Evolutionary conservation across 1,284 basidiomycete species (phyloP).

Genomic region (Sanguinoderma infundibulare): DNA sequence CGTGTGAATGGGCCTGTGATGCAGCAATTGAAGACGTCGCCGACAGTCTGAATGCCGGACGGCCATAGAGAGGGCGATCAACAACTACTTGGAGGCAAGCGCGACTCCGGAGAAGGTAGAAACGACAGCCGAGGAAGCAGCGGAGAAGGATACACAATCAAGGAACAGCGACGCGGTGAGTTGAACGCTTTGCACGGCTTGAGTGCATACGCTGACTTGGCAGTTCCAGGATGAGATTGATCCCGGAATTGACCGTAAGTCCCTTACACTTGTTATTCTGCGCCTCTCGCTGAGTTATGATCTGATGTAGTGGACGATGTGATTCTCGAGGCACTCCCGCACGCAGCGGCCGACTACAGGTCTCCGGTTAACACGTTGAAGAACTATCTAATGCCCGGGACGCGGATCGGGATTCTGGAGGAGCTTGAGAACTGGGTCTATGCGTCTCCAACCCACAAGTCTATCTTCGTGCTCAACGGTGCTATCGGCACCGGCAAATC

Average conservation of each 20-base stretch:
- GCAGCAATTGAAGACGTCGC: neutral
- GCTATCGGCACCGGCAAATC: conserved; percentile 21
- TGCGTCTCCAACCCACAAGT: neutral
- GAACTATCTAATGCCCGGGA: conserved; percentile 17
- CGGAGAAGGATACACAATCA: neutral
- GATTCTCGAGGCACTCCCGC: conserved; percentile 1
- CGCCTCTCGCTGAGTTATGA: no score
- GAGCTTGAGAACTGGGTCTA: conserved; percentile 12
- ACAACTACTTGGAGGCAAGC: neutral
- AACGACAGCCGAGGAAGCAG: no score
- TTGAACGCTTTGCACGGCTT: neutral
- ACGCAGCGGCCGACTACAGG: conserved; percentile 3
- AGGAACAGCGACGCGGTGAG: neutral
- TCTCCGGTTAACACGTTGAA: neutral
- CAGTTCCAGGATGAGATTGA: neutral
- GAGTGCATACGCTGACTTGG: neutral
- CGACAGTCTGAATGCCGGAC: neutral
- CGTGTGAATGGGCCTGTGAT: neutral
- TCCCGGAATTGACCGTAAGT: neutral
- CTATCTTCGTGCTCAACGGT: conserved; percentile 16
- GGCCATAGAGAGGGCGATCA: neutral
- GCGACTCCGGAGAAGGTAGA: neutral
- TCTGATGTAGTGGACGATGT: neutral
- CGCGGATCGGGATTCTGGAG: conserved; percentile 11
- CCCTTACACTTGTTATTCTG: neutral